Evolutionary conservation across 2,329 filamentous ascomycete genomes (phyloP).

Genomic region (Arthrobotrys entomopaga): DNA sequence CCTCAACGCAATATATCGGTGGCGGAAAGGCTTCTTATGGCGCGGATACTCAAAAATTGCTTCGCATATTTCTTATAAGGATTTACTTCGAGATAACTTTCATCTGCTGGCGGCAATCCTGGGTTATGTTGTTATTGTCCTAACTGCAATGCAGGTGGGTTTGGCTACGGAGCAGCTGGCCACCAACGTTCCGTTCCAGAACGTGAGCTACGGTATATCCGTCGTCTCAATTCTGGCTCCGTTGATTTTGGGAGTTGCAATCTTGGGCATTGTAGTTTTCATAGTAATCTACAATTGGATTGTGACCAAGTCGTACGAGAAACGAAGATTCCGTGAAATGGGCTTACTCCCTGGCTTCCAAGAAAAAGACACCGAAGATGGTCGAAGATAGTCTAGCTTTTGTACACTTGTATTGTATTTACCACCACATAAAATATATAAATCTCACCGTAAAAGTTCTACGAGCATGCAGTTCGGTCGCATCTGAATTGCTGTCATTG

Average conservation of each 20-base stretch:
- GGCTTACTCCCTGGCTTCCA: slow-evolving; percentile 33
- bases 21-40: slow-evolving; percentile 58
- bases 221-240: slow-evolving; percentile 56
- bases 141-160: slow-evolving; percentile 67
- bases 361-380: background rate
- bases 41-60: slow-evolving; percentile 58
- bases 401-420: no score
- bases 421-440: no score
- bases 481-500: no score
- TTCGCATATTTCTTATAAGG: slow-evolving; percentile 60
- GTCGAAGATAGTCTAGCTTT: background rate
- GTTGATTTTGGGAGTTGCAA: slow-evolving; percentile 34
- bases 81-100: slow-evolving; percentile 64
- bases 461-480: no score
- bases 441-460: no score
- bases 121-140: slow-evolving; percentile 64
- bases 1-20: slow-evolving; percentile 64
- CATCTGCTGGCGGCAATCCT: slow-evolving; percentile 62
- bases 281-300: slow-evolving; percentile 47
- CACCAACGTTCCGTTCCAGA: slow-evolving; percentile 55
- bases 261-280: slow-evolving; percentile 33
- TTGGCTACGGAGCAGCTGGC: slow-evolving; percentile 62
- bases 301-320: slow-evolving; percentile 36
- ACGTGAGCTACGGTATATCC: slow-evolving; percentile 57
- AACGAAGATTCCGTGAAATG: slow-evolving; percentile 39